Evolutionary conservation across 768 basidiomycete species (phyloP), one percentile per base, ranked within the genome.

Genomic region (Termitomyces titanicus): DNA sequence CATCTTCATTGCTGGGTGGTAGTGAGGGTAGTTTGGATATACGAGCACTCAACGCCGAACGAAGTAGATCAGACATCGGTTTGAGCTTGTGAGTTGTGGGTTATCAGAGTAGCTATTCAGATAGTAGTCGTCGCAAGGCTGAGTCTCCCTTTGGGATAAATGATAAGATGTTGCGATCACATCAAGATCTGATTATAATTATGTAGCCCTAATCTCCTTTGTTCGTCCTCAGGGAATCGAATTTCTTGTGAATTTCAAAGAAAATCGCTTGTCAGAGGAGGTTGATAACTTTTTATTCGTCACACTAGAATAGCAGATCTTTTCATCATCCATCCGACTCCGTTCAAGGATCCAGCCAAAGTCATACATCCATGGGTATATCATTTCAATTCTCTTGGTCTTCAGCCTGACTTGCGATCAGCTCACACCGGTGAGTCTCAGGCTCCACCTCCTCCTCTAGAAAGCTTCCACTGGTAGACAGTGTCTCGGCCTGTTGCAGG

Each of bases 11-110:
- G 2, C 70, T 17, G n/a, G 25, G 64, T 13, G 80, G 82, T n/a
- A 86, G 61, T 5, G 68, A 61, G 6, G 91, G 91, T n/a, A 94
- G 70, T 63, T 86, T 92, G 4, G 88, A 76, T 37, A 93, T 74
- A 38, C 89, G 80, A 3, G 90, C 84, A 59, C 81, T 81, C 55
- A 96, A 77, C 10, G 93, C 84, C 57, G 89, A 89, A 53, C 89
- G 88, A 66, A 85, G 84, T 5, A 94, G 72, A 62, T 84, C 73
- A 13, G 88, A 89, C 87, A 91, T 89, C 10, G 27, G 9, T 22
- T 37, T 3, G 24, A 37, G 13, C 25, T 25, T n/a, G n/a, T n/a
- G n/a, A n/a, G n/a, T n/a, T n/a, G n/a, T n/a, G n/a, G n/a, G n/a
- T n/a, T n/a, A n/a, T n/a, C n/a, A n/a, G n/a, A n/a, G n/a, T n/a